Evolutionary conservation across 176 grass and related monocot species (phyloP).

Genomic region (Saccharum officinarum): DNA sequence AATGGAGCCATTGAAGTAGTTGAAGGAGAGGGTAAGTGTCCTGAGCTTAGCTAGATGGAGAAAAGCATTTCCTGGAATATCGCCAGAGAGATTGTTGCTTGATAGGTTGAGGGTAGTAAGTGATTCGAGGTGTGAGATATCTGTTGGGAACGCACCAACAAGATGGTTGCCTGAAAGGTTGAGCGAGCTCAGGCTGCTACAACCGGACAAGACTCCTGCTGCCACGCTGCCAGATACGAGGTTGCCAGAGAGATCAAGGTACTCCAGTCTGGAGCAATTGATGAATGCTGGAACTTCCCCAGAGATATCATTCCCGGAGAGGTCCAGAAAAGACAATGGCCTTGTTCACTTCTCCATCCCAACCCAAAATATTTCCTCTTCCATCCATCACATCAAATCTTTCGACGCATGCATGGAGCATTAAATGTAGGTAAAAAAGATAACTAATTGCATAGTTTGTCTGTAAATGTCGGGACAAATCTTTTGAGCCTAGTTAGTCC

Average conservation of each 20-base stretch:
- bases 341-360: no score
- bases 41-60: constrained; percentile 34
- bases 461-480: no score
- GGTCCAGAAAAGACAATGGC: constrained; percentile 22
- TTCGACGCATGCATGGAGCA: no score
- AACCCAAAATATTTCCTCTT: no score
- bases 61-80: constrained; percentile 31
- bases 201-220: constrained; percentile 41
- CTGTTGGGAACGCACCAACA: constrained; percentile 36
- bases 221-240: constrained; percentile 28
- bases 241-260: constrained; percentile 59
- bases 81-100: constrained; percentile 56
- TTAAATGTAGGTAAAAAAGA: no score
- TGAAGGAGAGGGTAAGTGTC: constrained; percentile 47
- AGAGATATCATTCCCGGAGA: constrained; percentile 40
- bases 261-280: constrained; percentile 45
- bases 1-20: constrained; percentile 42
- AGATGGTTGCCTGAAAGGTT: constrained; percentile 51
- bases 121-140: constrained; percentile 24
- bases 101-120: constrained; percentile 42
- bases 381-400: no score
- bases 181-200: constrained; percentile 32
- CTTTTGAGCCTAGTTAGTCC: no score
- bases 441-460: no score
- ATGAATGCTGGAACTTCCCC: constrained; percentile 44